These are phyloP conservation scores for Tripterygium wilfordii DNA, from an alignment of 177 flowering plant genomes.

Conservation along the genomic window DNA sequence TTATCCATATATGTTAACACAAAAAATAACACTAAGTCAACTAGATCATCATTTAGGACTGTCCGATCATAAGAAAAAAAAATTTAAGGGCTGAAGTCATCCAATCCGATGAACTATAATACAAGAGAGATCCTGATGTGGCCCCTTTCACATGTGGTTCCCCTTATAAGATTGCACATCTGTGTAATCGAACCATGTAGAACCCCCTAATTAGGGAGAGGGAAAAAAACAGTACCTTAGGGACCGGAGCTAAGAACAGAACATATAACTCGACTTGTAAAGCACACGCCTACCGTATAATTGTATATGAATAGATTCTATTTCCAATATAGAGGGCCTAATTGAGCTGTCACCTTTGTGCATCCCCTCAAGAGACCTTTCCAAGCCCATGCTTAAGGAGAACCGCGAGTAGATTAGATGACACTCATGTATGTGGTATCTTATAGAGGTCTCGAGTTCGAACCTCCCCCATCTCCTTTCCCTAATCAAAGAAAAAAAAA, in stretches of 20 bases:
- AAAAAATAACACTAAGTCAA: too few species aligned
- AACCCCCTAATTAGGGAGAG: too few species aligned
- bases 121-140: too few species aligned
- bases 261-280: background rate
- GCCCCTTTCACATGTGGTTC: background rate
- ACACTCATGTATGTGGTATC: too few species aligned
- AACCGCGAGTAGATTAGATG: too few species aligned
- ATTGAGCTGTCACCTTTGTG: conserved; percentile 22
- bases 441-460: too few species aligned
- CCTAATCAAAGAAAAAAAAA: too few species aligned
- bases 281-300: too few species aligned
- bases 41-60: background rate
- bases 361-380: conserved; percentile 17
- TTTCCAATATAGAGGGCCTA: conserved; percentile 9
- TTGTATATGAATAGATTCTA: conserved; percentile 1
- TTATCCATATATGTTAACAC: too few species aligned
- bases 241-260: background rate
- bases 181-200: background rate
- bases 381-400: conserved; percentile 8
- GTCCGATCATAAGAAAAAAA: background rate
- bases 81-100: background rate
- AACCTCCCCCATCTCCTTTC: too few species aligned
- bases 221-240: background rate
- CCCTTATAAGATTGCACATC: too few species aligned
- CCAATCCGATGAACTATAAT: background rate